Base-by-base conservation (phyloP, 495 filamentous ascomycete species). In the Alectoria sarmentosa region DNA sequence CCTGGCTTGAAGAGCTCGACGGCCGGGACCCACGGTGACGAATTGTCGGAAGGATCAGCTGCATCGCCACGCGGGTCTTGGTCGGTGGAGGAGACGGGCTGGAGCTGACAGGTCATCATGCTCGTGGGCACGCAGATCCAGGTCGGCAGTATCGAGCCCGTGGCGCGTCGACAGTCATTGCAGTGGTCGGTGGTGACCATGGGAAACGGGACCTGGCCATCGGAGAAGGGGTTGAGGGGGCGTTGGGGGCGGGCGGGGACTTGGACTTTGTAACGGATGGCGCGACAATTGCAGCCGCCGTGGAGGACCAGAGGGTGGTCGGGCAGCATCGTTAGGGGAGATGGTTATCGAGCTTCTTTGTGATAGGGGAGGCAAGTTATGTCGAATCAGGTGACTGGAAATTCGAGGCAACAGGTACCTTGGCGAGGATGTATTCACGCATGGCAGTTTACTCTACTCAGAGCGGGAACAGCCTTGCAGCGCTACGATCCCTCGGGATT, bases 281-380 rank as follows among this genome's bases (percentile, higher is more conserved):
- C 67, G 68, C 69, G 66, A 69, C 77, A 78, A 68, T 75, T 75
- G 71, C 77, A 79, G 54, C 76, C 70, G 44, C 76, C 77, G 17
- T 68, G 67, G 23, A 80, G 62, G 32, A 66, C 65, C 54, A 72
- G 55, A 17, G 67, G 37, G 30, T 66, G 38, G 11, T 36, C 21
- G 10, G 74, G 70, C 17, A 76, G 69, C n/a, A 69, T 61, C 54
- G 69, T 72, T 66, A 10, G 26, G 10, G 23, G 44, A 26, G 21
- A 3, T 13, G 3, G 44, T 48, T 26, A n/a, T 26, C n/a, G 44
- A 44, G 17, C 13, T 21, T 44, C 19, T n/a, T 44, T 44, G 9
- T n/a, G 41, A 21, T 44, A 44, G 19, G 17, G 8, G 41, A 44
- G 41, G 19, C n/a, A 19, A 19, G 4, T 44, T 44, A 21, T 5